Base-by-base conservation (phyloP, 306 rosid species). In the Benincasa hispida region DNA sequence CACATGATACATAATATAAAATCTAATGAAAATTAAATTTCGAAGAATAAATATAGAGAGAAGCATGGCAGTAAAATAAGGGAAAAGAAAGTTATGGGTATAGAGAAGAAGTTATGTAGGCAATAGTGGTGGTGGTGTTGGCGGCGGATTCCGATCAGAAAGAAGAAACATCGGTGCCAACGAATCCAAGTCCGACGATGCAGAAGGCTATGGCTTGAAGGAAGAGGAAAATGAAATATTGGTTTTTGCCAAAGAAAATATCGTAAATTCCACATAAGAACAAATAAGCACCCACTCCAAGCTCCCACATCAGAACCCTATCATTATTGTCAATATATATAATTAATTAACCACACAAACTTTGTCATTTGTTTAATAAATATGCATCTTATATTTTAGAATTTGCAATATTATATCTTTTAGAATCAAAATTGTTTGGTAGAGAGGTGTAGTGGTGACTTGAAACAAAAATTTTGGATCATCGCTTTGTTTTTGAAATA, bases 181-280 rank as follows among this genome's bases (percentile, higher is more conserved):
- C 81, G 60, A 89, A 86, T 76, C 98, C 98, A 69, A 91, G 87
- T n/a, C 92, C 97, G 80, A 82, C 76, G 82, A 91, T 77, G 83
- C 83, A 89, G 86, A 91, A 93, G 78, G 93, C 92, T 30, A 73
- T 19, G n/a, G 93, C 86, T 86, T 93, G 96, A 15, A 90, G 47
- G 56, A 37, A 88, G 78, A 93, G 90, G 87, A 85, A 93, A 39
- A 93, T 50, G 85, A 66, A 91, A 84, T 77, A 91, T 76, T 82
- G 84, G 73, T 91, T 86, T 78, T 86, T 83, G 76, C 98, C 96
- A 10, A 87, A 91, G 81, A 86, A 61, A 34, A 88, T 13, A 70
- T 93, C 97, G 42, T 91, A 89, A 74, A 86, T 82, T 55, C 93
- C 98, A 75, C 88, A 85, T 55, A 85, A 80, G 79, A 88, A 53